Evolutionary conservation across 345 rosid species (phyloP).

Genomic region (Cardamine resedifolia): DNA sequence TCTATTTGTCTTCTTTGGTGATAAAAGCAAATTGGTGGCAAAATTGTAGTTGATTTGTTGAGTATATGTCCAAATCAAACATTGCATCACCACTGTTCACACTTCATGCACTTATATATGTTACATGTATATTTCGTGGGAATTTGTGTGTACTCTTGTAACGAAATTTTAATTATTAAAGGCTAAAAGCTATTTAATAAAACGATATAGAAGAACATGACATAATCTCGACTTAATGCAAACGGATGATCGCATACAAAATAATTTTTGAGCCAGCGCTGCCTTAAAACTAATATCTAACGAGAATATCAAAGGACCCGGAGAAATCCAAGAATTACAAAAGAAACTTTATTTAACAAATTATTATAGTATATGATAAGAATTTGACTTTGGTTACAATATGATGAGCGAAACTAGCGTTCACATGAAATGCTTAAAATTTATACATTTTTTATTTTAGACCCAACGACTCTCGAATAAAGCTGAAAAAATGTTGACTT

Average conservation of each 20-base stretch:
- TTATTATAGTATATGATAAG: neutral
- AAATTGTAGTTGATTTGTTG: conserved; percentile 22
- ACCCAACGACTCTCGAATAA: conserved; percentile 26
- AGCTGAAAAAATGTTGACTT: conserved; percentile 35
- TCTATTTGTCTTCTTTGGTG: conserved; percentile 4
- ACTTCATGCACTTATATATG: conserved; percentile 19
- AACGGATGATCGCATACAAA: neutral
- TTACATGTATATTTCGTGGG: conserved; percentile 17
- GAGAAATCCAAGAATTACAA: conserved; percentile 8
- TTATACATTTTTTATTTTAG: neutral
- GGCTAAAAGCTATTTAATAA: neutral
- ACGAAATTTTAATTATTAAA: neutral
- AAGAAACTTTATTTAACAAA: conserved; percentile 18
- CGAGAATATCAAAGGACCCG: conserved; percentile 2
- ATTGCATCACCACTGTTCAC: conserved; percentile 33
- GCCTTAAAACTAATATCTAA: neutral
- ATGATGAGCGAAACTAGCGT: conserved; percentile 1
- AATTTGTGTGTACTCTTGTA: conserved; percentile 1
- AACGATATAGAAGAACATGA: neutral
- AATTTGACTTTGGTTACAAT: conserved; percentile 26
- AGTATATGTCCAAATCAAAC: conserved; percentile 30
- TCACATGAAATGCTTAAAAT: neutral
- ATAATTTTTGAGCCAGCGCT: no score
- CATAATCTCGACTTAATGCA: neutral
- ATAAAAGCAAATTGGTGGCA: conserved; percentile 4